Conservation (phyloP, 805 yeast genomes). For the Pichia occidentalis region DNA sequence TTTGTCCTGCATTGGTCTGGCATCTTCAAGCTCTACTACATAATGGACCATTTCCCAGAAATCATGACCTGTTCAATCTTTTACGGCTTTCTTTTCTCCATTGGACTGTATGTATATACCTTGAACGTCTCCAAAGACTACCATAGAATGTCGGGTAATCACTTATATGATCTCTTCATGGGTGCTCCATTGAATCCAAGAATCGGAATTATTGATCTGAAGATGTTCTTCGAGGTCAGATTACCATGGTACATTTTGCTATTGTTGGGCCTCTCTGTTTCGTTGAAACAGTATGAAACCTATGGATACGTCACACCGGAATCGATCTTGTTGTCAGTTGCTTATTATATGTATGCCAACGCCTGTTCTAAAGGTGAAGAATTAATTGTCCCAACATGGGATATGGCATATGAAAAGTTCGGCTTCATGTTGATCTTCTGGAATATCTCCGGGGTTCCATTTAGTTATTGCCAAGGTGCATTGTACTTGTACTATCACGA, state of each 20-base stretch:
- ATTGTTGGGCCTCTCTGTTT: conserved; percentile 68
- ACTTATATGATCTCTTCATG: conserved; percentile 87
- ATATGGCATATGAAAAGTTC: conserved; percentile 97
- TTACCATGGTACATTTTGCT: conserved; percentile 92
- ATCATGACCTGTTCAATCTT: conserved; percentile 89
- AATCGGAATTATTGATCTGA: conserved; percentile 84
- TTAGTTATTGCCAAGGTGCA: conserved; percentile 93
- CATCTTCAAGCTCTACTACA: conserved; percentile 62
- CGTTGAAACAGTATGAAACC: conserved; percentile 69
- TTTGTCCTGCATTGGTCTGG: conserved; percentile 66
- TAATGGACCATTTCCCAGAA: conserved; percentile 80
- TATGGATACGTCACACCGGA: conserved; percentile 80
- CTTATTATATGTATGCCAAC: conserved; percentile 92
- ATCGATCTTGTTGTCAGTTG: conserved; percentile 63
- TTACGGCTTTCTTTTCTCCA: conserved; percentile 64
- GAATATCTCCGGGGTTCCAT: conserved; percentile 99
- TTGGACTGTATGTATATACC: conserved; percentile 65
- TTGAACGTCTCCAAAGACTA: conserved; percentile 62
- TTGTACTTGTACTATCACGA: conserved; percentile 75
- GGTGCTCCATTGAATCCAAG: conserved; percentile 98
- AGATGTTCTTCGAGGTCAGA: conserved; percentile 97
- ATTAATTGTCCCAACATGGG: conserved; percentile 96
- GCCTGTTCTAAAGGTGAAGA: conserved; percentile 98
- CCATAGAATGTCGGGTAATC: conserved; percentile 88
- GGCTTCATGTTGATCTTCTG: conserved; percentile 99